Evolutionary conservation across 331 rosid genomes (phyloP).

Genomic region (Quercus tomentella): DNA sequence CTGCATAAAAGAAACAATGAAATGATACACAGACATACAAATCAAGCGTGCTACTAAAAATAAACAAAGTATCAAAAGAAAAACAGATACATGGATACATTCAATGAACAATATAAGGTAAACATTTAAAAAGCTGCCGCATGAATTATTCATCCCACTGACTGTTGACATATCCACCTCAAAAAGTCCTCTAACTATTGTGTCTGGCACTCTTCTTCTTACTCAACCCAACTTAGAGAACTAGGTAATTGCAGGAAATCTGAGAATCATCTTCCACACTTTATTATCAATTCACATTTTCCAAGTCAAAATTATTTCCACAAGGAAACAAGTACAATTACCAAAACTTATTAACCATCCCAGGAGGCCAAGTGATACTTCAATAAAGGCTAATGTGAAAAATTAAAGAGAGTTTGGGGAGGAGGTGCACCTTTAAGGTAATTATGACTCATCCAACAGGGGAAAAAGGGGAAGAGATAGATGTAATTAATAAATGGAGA

Average conservation of each 20-base stretch:
- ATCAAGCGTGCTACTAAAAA: not conserved
- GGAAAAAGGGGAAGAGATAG: not conserved
- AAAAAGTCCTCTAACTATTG: not conserved
- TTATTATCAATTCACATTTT: not conserved
- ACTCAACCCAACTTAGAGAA: not conserved
- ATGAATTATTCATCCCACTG: not conserved
- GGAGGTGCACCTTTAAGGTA: too few species aligned
- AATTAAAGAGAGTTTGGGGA: too few species aligned
- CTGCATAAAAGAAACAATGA: conserved; percentile 29
- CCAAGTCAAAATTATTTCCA: not conserved
- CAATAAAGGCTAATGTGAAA: not conserved
- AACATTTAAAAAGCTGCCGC: not conserved
- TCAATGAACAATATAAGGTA: not conserved
- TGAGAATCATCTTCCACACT: not conserved
- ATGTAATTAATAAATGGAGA: too few species aligned
- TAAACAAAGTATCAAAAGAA: not conserved
- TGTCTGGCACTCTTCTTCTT: not conserved
- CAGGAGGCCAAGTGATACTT: not conserved
- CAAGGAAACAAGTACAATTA: not conserved
- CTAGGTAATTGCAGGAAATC: not conserved
- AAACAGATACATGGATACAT: not conserved
- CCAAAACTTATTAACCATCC: not conserved
- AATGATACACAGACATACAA: not conserved
- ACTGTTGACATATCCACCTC: too few species aligned
- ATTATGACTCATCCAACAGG: too few species aligned